phyloP scores from a whole-genome alignment of 2,329 filamentous ascomycete species.

The Colletotrichum sp. region DNA sequence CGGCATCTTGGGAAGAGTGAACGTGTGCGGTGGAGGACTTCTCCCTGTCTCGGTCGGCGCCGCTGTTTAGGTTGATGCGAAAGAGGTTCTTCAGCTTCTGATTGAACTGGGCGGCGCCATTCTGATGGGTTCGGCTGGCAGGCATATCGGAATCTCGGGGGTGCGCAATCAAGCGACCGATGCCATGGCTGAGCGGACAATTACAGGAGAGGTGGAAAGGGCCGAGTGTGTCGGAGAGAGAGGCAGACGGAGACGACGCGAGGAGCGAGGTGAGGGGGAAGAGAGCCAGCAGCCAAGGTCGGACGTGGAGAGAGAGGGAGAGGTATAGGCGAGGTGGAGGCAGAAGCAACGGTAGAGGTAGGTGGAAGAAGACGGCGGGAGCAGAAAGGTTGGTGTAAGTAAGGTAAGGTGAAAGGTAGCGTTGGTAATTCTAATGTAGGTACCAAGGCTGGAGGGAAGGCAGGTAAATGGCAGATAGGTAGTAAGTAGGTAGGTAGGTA shows the following conservation, averaged over 20 bases:
- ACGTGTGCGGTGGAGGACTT: conserved; percentile 38
- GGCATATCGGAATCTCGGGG: conserved; percentile 45
- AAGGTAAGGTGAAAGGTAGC: not conserved
- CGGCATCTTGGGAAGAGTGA: conserved; percentile 46
- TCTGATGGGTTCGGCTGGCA: conserved; percentile 53
- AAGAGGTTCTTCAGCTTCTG: conserved; percentile 75
- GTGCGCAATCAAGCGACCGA: conserved; percentile 28
- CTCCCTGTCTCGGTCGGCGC: conserved; percentile 34
- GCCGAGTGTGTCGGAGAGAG: conserved; percentile 12
- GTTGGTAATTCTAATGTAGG: not conserved
- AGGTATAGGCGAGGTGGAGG: not conserved
- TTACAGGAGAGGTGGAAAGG: conserved; percentile 12
- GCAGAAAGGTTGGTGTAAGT: not conserved
- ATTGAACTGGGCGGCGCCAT: conserved; percentile 64
- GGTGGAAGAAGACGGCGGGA: not conserved
- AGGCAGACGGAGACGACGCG: not conserved
- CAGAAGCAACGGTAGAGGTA: not conserved
- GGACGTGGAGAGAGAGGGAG: conserved; percentile 1
- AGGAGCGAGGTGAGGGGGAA: conserved; percentile 23
- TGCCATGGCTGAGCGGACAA: conserved; percentile 37
- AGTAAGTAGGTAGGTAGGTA: not conserved
- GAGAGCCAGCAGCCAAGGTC: not conserved
- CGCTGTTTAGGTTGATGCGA: conserved; percentile 62
- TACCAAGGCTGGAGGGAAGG: not conserved
- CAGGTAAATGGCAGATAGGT: not conserved